A percentile compares a stretch with the other conserved stretches of the same genome.
Evolutionary conservation across 208 protist genomes (phyloP).

Genomic region (Crithidia brevicula): DNA sequence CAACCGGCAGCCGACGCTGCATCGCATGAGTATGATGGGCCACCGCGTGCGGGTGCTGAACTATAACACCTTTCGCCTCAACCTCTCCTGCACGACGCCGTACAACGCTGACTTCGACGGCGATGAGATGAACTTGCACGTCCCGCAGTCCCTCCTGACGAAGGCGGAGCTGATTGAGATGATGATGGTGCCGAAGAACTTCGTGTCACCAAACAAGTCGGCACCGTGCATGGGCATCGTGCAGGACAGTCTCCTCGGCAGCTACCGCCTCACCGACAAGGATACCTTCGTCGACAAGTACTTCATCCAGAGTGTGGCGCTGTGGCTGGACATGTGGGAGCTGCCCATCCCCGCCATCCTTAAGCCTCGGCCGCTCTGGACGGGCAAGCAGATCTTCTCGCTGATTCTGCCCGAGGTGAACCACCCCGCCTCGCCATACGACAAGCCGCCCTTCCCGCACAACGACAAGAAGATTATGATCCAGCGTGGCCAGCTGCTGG

Average conservation of each 20-base stretch:
- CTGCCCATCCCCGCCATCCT: conserved; percentile 98
- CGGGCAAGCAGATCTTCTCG: conserved; percentile 99
- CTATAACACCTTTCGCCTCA: conserved; percentile 99
- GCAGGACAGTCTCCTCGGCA: conserved; percentile 98
- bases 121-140: conserved; percentile 99
- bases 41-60: conserved; percentile 97
- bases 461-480: conserved; percentile 92
- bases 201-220: conserved; percentile 99
- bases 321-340: conserved; percentile 97
- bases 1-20: conserved; percentile 99
- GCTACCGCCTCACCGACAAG: conserved; percentile 94
- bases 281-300: conserved; percentile 98
- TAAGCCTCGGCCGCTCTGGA: conserved; percentile 98
- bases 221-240: conserved; percentile 99
- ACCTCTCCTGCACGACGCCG: conserved; percentile 98
- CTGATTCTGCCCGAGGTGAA: conserved; percentile 97
- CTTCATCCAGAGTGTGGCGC: conserved; percentile 98
- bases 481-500: conserved; percentile 92
- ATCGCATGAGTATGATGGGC: conserved; percentile 99
- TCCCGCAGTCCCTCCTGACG: conserved; percentile 98
- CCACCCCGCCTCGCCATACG: conserved; percentile 61
- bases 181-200: conserved; percentile 99
- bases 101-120: conserved; percentile 99
- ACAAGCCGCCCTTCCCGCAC: conserved; percentile 76
- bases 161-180: conserved; percentile 97